Conservation (phyloP, 192 early-diverging fungal genomes). For the Rhizophagus clarus region DNA sequence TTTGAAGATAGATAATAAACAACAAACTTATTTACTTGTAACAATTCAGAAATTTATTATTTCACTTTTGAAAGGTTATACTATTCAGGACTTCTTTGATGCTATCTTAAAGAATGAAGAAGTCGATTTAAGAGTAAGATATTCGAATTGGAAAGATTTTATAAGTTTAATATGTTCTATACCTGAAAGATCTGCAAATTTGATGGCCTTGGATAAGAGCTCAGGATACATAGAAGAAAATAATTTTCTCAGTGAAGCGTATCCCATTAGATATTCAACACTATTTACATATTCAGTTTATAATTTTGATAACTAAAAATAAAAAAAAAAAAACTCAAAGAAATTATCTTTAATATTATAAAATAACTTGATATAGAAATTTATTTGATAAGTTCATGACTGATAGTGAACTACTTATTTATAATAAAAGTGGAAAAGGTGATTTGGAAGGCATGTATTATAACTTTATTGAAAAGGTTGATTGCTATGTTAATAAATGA, state of each 20-base stretch:
- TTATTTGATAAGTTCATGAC: constrained; percentile 5
- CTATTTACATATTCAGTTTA: neutral
- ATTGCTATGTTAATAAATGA: too few relatives aligned
- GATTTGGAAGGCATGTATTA: constrained; percentile 17
- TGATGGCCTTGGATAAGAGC: neutral
- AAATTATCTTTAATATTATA: neutral
- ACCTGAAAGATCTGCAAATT: constrained; percentile 16
- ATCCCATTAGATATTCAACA: neutral
- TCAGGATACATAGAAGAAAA: neutral
- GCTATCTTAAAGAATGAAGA: constrained; percentile 1
- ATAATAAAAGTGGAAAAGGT: neutral
- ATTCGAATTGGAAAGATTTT: constrained; percentile 17
- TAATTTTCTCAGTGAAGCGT: neutral
- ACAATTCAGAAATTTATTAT: neutral
- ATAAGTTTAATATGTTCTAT: neutral
- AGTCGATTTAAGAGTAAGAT: neutral
- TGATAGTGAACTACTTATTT: constrained; percentile 20
- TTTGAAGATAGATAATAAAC: neutral
- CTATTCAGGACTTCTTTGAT: constrained; percentile 2
- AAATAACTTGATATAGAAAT: neutral
- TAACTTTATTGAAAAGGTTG: neutral
- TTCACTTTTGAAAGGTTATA: constrained; percentile 1
- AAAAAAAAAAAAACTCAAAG: too few relatives aligned
- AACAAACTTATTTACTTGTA: neutral
- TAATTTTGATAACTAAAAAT: too few relatives aligned